Evolutionary conservation across 192 early-diverging fungal species (phyloP), one percentile per base, ranked within the genome.

Genomic region (Geranomyces michiganensis): DNA sequence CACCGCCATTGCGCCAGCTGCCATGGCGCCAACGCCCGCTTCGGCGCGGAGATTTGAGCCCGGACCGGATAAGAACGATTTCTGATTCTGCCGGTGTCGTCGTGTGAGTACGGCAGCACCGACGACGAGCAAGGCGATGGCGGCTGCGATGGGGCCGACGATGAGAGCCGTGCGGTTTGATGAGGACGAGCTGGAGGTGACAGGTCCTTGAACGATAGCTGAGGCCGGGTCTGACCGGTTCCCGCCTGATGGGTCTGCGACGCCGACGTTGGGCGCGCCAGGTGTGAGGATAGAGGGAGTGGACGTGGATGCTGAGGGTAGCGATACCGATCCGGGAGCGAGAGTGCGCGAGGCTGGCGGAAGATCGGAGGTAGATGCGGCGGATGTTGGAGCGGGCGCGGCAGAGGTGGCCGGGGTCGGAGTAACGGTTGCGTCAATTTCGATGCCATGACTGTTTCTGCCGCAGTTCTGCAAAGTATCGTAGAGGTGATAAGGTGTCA

Each of bases 381-480:
- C 15, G 43, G 76, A 60, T n/a, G n/a, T n/a, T 44, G 59, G 22
- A 6, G 26, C 15, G 48, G 74, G 27, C 14, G 77, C 8, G 17
- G 77, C 19, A n/a, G 46, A 44, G 24, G 58, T 46, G 22, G 62
- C 58, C 29, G 47, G 56, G 62, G 61, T 15, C 17, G 49, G 29
- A 43, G 61, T 65, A 24, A 33, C 30, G 43, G 61, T 45, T 9
- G 73, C n/a, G 0, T 30, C 59, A 31, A 74, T 36, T 21, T 77
- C 56, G 44, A 68, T 26, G 48, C 51, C 72, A 53, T 76, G 61
- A 17, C 60, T 58, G 41, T 62, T 76, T 45, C 72, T 7, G 53
- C 65, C 53, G 43, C 62, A 64, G 62, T 64, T 64, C 58, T 56
- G 56, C 68, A 41, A 10, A n/a, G n/a, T n/a, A n/a, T n/a, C n/a